Evolutionary conservation across 1,139 yeast genomes (phyloP).

Genomic region (Pichia sp.): DNA sequence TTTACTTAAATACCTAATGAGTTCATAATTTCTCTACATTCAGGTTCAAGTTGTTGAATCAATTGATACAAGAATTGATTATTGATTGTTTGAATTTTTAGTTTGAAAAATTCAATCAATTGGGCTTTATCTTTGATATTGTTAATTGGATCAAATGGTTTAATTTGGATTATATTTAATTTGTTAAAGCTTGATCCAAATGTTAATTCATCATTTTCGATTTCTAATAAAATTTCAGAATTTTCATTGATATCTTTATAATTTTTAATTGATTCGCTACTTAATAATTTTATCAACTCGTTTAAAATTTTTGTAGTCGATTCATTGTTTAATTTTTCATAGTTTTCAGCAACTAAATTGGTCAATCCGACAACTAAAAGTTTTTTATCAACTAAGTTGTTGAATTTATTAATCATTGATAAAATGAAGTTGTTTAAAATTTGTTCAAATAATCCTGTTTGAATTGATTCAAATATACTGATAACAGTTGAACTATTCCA

Average conservation of each 20-base stretch:
- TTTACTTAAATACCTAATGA: conserved; percentile 25
- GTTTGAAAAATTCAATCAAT: conserved; percentile 29
- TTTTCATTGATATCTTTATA: conserved; percentile 29
- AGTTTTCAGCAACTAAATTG: conserved; percentile 44
- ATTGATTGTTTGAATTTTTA: conserved; percentile 28
- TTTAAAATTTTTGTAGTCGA: conserved; percentile 47
- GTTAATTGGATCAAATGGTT: conserved; percentile 60
- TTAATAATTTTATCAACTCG: conserved; percentile 41
- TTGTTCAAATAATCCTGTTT: conserved; percentile 37
- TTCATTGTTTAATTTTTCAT: conserved; percentile 22
- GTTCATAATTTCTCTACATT: conserved; percentile 32
- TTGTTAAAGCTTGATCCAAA: conserved; percentile 84
- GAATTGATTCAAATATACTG: conserved; percentile 55
- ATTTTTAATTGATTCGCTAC: conserved; percentile 34
- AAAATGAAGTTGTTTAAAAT: conserved; percentile 47
- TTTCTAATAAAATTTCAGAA: conserved; percentile 37
- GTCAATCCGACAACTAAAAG: conserved; percentile 69
- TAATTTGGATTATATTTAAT: conserved; percentile 54
- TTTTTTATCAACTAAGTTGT: conserved; percentile 68
- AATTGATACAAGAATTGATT: conserved; percentile 2
- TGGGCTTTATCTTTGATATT: conserved; percentile 32
- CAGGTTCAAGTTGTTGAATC: conserved; percentile 24
- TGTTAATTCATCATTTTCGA: conserved; percentile 57
- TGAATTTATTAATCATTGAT: conserved; percentile 59
- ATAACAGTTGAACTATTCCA: conserved; percentile 47